These are phyloP conservation scores for Boletus subparvulus DNA, from an alignment of 768 basidiomycete species.

Conservation along the genomic window DNA sequence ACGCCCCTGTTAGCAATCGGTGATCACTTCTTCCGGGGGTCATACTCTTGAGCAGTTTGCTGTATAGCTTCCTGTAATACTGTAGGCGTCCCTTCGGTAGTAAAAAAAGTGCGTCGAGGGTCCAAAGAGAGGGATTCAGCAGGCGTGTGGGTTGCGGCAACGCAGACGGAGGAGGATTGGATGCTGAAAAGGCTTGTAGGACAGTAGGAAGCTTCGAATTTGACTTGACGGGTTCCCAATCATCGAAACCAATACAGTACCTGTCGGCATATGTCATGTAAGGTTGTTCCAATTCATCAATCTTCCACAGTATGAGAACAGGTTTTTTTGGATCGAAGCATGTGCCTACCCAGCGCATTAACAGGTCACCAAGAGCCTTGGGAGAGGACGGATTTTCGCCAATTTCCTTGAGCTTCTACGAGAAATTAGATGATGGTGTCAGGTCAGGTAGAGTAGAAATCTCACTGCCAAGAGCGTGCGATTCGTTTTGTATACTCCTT, in stretches of 20 bases:
- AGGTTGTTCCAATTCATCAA: constrained; percentile 86
- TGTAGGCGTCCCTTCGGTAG: constrained; percentile 81
- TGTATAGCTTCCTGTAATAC: constrained; percentile 92
- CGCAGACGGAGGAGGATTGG: constrained; percentile 57
- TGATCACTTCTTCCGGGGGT: constrained; percentile 86
- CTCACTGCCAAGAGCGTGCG: constrained; percentile 70
- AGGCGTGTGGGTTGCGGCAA: constrained; percentile 35
- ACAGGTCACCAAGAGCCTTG: constrained; percentile 89
- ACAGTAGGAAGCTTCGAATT: constrained; percentile 71
- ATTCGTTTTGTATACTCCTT: constrained; percentile 91
- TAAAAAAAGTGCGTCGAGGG: constrained; percentile 83
- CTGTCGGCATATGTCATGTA: constrained; percentile 79
- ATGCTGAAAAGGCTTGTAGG: constrained; percentile 64
- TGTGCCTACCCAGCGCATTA: constrained; percentile 91
- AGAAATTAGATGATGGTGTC: constrained; percentile 12
- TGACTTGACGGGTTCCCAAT: constrained; percentile 74
- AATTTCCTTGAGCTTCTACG: constrained; percentile 90
- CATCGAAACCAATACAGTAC: constrained; percentile 77
- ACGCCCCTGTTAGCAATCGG: constrained; percentile 70
- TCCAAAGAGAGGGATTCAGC: constrained; percentile 57
- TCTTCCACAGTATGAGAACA: constrained; percentile 46
- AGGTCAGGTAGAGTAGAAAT: background rate
- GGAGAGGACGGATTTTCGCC: constrained; percentile 90
- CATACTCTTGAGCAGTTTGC: constrained; percentile 81
- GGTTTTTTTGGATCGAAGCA: constrained; percentile 5